These are phyloP conservation scores for Filobasidium uniguttulatum DNA, from an alignment of 1,284 basidiomycete genomes.

Conservation along the genomic window DNA sequence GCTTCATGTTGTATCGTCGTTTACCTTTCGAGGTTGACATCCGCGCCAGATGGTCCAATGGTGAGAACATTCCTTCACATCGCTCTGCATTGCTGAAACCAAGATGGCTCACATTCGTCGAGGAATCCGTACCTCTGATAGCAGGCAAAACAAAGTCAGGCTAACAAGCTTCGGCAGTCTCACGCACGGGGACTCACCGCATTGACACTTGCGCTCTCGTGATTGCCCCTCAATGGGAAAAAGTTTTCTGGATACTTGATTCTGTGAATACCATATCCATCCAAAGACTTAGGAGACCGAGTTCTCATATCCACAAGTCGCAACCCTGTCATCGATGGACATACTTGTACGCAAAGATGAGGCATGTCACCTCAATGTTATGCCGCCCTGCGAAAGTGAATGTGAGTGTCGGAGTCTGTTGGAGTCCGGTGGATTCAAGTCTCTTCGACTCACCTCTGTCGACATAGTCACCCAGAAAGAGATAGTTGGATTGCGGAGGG, in stretches of 20 bases:
- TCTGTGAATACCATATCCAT: constrained; percentile 18
- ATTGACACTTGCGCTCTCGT: constrained; percentile 98
- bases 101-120: constrained; percentile 67
- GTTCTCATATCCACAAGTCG: not conserved
- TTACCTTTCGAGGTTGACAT: constrained; percentile 46
- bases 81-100: not conserved
- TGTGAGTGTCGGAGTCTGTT: not conserved
- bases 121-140: constrained; percentile 89
- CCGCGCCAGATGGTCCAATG: not conserved
- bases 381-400: constrained; percentile 48
- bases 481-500: constrained; percentile 90
- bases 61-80: not conserved
- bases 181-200: not conserved
- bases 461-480: constrained; percentile 97
- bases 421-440: constrained; percentile 31
- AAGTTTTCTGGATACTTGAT: constrained; percentile 99
- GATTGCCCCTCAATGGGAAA: constrained; percentile 93
- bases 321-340: not conserved
- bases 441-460: constrained; percentile 66
- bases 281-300: not conserved
- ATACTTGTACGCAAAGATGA: constrained; percentile 85
- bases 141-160: too few relatives aligned
- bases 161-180: not conserved
- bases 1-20: constrained; percentile 97
- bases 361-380: constrained; percentile 89